phyloP scores from a whole-genome alignment of 2,329 filamentous ascomycete species.

The Diaporthe destruens region DNA sequence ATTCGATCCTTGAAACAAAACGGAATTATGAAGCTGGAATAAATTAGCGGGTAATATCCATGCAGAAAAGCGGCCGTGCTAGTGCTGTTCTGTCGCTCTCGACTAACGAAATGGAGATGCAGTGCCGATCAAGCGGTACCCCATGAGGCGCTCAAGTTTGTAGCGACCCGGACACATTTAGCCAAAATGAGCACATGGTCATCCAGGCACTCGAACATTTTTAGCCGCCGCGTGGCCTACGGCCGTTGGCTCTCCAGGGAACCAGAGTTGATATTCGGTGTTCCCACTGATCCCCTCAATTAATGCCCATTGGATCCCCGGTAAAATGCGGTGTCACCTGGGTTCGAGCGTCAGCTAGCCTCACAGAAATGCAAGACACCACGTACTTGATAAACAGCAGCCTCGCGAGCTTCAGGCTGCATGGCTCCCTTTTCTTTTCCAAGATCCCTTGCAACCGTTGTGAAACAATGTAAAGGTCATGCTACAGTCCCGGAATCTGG shows the following conservation, averaged over 20 bases:
- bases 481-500: no score
- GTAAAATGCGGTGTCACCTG: not conserved
- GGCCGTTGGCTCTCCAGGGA: not conserved
- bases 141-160: not conserved
- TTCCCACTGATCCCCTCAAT: not conserved
- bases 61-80: not conserved
- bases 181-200: not conserved
- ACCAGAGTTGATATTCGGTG: not conserved
- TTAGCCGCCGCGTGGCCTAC: constrained; percentile 6
- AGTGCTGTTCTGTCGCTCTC: not conserved
- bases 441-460: no score
- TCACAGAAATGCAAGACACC: no score
- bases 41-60: constrained; percentile 10
- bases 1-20: not conserved
- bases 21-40: not conserved
- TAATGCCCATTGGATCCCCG: not conserved
- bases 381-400: not conserved
- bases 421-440: no score
- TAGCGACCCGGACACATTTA: not conserved
- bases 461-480: no score
- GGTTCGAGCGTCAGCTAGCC: not conserved
- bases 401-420: not conserved
- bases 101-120: constrained; percentile 9
- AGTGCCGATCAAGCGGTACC: not conserved
- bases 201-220: not conserved